phyloP scores from a whole-genome alignment of 2,329 filamentous ascomycete species.

The Botrytis galanthina region DNA sequence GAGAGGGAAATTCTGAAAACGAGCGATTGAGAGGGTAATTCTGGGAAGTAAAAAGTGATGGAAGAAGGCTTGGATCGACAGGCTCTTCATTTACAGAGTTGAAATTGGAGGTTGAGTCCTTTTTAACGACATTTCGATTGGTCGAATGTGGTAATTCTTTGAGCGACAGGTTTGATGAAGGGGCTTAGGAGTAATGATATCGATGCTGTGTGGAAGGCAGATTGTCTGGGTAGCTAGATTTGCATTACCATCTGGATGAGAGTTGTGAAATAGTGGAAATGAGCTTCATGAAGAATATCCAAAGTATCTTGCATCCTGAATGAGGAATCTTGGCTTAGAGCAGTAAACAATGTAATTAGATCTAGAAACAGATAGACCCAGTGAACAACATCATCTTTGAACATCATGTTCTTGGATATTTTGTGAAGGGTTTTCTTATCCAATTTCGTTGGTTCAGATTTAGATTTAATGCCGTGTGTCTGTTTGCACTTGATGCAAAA shows the following conservation, averaged over 20 bases:
- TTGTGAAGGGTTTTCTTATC: too few species aligned
- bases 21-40: conserved; percentile 45
- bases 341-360: background rate
- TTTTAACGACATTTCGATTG: conserved; percentile 49
- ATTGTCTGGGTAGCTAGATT: background rate
- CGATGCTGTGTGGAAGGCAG: background rate
- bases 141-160: conserved; percentile 45
- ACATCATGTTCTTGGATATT: background rate
- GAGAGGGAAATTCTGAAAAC: conserved; percentile 45
- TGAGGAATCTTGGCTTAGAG: background rate
- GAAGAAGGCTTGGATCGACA: conserved; percentile 48
- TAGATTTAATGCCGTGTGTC: too few species aligned
- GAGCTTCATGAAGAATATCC: background rate
- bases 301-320: background rate
- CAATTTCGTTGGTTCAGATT: background rate
- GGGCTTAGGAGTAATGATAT: background rate
- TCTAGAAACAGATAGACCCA: background rate
- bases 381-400: background rate
- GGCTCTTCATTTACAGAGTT: conserved; percentile 51
- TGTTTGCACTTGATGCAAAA: background rate
- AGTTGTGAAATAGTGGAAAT: background rate
- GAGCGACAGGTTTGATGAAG: conserved; percentile 40
- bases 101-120: conserved; percentile 50
- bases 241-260: background rate
- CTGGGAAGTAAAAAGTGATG: conserved; percentile 47